Evolutionary conservation across 2,329 filamentous ascomycete species (phyloP), one percentile per base, ranked within the genome.

Genomic region (Penicillium sp.): DNA sequence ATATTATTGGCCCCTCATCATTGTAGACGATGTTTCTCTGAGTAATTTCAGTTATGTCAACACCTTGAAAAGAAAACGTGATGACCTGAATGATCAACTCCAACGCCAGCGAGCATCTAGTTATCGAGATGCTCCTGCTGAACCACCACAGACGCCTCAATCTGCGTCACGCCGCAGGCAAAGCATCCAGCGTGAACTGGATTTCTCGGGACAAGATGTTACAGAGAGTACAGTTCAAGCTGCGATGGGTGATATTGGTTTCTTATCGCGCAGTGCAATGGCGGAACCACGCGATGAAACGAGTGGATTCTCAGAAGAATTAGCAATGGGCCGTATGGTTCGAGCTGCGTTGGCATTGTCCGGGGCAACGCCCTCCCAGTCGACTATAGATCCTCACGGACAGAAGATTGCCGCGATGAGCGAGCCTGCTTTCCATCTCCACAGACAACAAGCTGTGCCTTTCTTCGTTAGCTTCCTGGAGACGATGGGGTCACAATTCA

Each of bases 261-360:
- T 65, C 13, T 54, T 70, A 12, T 67, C 67, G 6, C 64, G 62
- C 24, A 68, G 60, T 49, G 66, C 67, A 13, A 67, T 70, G 63
- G 66, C 65, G 28, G 67, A 70, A 49, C 64, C 65, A 6, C 61
- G 62, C 10, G 59, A 62, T 47, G 61, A 58, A 18, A 46, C 33
- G 0, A 48, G 45, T n/a, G 48, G 52, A 1, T 59, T 61, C 15
- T 60, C 66, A 3, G 56, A 58, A 13, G 60, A 64, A 21, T 51
- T 68, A 5, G 51, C 53, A 1, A 57, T 60, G 44, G 56, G 50
- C 1, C 53, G 51, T n/a, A 64, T 64, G 60, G 23, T 24, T 24
- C 23, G 23, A 24, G 23, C 42, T 61, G 18, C 43, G 49, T 51
- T 6, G 23, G 23, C 23, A 4, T 6, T 24, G 23, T 24, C 23